Evolutionary conservation across 2,329 filamentous ascomycete species (phyloP).

Genomic region (Diplocarpon rosae): DNA sequence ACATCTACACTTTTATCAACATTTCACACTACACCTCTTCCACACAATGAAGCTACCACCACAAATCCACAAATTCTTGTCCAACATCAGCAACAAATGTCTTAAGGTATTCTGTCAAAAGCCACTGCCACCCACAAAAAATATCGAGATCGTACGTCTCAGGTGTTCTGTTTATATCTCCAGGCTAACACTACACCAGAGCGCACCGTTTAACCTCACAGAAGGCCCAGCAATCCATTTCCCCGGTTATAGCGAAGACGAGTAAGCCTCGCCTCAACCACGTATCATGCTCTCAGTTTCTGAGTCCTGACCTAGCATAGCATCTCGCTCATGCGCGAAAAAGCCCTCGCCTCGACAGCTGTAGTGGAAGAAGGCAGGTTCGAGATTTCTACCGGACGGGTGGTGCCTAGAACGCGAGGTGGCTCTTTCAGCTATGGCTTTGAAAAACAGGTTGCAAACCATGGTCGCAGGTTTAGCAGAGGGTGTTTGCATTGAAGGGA

Average conservation of each 20-base stretch:
- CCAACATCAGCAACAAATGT: constrained; percentile 35
- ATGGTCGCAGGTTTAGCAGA: constrained; percentile 21
- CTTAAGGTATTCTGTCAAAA: constrained; percentile 34
- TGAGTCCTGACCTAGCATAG: constrained; percentile 9
- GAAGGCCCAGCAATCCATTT: constrained; percentile 38
- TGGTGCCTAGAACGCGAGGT: constrained; percentile 12
- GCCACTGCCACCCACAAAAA: constrained; percentile 30
- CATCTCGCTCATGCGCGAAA: constrained; percentile 26
- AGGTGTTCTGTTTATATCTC: constrained; percentile 5
- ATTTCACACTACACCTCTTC: not conserved
- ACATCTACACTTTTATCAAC: not conserved
- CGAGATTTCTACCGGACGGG: constrained; percentile 6
- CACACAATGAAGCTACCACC: constrained; percentile 5
- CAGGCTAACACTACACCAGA: constrained; percentile 31
- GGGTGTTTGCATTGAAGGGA: constrained; percentile 7
- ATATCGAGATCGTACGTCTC: constrained; percentile 36
- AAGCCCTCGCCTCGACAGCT: constrained; percentile 25
- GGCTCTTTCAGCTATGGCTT: constrained; percentile 17
- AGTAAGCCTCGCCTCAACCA: constrained; percentile 35
- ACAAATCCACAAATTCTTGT: constrained; percentile 28
- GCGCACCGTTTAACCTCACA: constrained; percentile 47
- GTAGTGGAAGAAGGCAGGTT: constrained; percentile 15
- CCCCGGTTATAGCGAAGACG: constrained; percentile 45
- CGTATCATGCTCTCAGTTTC: not conserved
- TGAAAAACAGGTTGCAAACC: constrained; percentile 16